Evolutionary conservation across 371 early-diverging fungal species (phyloP), one percentile per base, ranked within the genome.

Genomic region (Mortierella sp.): DNA sequence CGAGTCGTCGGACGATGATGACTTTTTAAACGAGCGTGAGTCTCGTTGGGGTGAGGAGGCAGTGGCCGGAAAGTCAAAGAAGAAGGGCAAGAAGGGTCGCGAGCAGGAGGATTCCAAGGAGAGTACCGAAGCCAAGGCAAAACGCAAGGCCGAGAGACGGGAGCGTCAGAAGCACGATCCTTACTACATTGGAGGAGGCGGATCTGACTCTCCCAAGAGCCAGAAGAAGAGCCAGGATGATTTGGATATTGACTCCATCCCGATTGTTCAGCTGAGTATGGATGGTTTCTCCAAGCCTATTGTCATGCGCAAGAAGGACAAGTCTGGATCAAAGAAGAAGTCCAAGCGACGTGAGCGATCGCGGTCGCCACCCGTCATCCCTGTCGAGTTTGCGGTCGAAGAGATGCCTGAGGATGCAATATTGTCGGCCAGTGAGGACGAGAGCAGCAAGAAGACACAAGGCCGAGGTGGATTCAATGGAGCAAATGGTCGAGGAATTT

Each of bases 181-280:
- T 19, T 96, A 91, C 76, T 96, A 96, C 74, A 95, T 96, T 82
- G 90, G 88, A 64, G 89, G 88, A 24, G 73, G 48, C 26, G 64
- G 71, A 3, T 10, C 50, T 14, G 40, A 43, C 6, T 77, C 78
- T 5, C 80, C 79, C 4, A 82, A 69, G 72, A 78, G 81, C 31
- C 77, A 72, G n/a, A 81, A 79, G 61, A 80, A 82, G 72, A 70
- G 55, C 28, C 88, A 88, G 11, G 83, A 89, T 46, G 91, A 92
- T 10, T 88, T 89, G 74, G 96, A 96, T 75, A 92, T 96, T 4
- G 96, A 97, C 72, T 90, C 92, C 5, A 97, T 97, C 57, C 96
- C 97, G 5, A 93, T 96, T 69, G 95, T 97, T 8, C 91, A 93
- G 48, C 87, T 97, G 28, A 91, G 91, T 26, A 79, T 96, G 71